Conservation (phyloP, 2,329 filamentous ascomycete species). For the Alternaria infectoria region DNA sequence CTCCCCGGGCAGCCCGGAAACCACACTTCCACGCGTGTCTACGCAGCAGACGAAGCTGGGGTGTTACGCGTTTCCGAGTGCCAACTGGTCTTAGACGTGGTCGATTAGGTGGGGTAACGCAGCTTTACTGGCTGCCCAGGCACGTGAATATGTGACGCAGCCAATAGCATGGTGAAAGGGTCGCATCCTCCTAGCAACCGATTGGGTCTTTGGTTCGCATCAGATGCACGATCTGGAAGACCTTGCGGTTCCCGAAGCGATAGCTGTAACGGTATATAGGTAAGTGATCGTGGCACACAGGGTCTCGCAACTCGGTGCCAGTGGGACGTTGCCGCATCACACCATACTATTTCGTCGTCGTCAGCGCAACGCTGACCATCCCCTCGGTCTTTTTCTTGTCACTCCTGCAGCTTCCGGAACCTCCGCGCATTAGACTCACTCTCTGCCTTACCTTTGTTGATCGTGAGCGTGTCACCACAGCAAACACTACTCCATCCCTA, state of each 20-base stretch:
- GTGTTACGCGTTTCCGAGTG: slow-evolving; percentile 12
- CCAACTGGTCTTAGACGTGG: slow-evolving; percentile 5
- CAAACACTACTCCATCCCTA: neutral
- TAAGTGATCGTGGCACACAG: neutral
- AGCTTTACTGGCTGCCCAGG: neutral
- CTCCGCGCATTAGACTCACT: slow-evolving; percentile 4
- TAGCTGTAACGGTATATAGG: slow-evolving; percentile 5
- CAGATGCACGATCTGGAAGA: slow-evolving; percentile 6
- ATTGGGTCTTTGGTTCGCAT: slow-evolving; percentile 7
- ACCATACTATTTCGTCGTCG: slow-evolving; percentile 3
- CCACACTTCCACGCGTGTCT: neutral
- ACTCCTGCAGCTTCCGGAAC: slow-evolving; percentile 9
- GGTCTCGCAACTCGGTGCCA: neutral
- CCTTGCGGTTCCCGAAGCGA: slow-evolving; percentile 2
- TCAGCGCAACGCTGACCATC: slow-evolving; percentile 9
- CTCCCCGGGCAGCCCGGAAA: neutral
- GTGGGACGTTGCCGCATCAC: slow-evolving; percentile 7
- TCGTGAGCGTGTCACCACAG: neutral
- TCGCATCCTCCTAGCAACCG: neutral
- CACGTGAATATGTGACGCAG: slow-evolving; percentile 4
- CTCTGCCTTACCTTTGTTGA: neutral
- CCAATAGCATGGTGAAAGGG: slow-evolving; percentile 3
- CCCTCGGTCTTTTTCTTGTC: slow-evolving; percentile 3
- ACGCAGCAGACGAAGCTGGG: neutral
- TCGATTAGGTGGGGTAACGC: slow-evolving; percentile 9